Evolutionary conservation across 306 rosid species (phyloP).

Genomic region (Begonia peltatifolia): DNA sequence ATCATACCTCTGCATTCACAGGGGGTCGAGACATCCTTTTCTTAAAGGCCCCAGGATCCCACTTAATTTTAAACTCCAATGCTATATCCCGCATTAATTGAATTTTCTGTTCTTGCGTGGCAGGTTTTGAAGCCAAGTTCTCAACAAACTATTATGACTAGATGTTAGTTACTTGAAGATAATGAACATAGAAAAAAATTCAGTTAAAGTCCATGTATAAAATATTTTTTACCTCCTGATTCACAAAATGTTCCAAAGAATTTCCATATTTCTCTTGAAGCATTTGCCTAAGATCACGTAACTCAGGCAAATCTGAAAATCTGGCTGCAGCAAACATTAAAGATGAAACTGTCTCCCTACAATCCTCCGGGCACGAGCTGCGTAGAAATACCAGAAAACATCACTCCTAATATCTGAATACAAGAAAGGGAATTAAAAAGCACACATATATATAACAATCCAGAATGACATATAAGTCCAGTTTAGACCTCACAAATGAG

Average conservation of each 20-base stretch:
- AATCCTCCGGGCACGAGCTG: conserved; percentile 94
- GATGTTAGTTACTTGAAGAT: too few species aligned
- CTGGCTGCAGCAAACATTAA: conserved; percentile 83
- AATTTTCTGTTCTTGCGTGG: conserved; percentile 65
- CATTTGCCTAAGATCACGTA: conserved; percentile 81
- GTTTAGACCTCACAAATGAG: too few species aligned
- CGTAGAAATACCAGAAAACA: background rate
- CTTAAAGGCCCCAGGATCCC: conserved; percentile 77
- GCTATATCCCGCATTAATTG: conserved; percentile 64
- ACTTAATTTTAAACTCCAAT: conserved; percentile 57
- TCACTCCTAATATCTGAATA: too few species aligned
- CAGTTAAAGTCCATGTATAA: too few species aligned
- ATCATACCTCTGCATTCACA: conserved; percentile 33
- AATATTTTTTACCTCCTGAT: conserved; percentile 37
- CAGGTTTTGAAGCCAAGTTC: conserved; percentile 46
- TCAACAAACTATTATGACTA: conserved; percentile 46
- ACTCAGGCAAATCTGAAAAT: conserved; percentile 91
- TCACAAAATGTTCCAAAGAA: conserved; percentile 45
- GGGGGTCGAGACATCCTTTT: conserved; percentile 60
- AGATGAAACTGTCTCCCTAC: conserved; percentile 64
- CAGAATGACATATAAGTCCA: too few species aligned
- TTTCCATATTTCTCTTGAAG: conserved; percentile 66
- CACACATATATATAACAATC: too few species aligned
- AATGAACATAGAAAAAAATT: too few species aligned
- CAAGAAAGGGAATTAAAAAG: too few species aligned